Evolutionary conservation across 163 green algal species (phyloP), one percentile per base, ranked within the genome.

Genomic region (Scenedesmus sp.): DNA sequence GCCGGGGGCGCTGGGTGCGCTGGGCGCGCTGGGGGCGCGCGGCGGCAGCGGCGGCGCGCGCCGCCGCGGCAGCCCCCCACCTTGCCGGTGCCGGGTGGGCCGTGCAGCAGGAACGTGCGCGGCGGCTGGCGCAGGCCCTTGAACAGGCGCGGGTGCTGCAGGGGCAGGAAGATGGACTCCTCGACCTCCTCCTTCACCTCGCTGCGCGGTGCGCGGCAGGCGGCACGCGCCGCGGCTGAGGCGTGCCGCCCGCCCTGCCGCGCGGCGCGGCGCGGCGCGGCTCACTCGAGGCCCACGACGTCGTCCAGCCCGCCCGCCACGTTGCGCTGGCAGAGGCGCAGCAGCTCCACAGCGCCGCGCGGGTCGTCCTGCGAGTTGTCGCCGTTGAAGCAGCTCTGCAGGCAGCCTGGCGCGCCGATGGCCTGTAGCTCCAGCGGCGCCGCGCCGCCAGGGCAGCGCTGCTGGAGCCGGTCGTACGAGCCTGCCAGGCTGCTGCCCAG

Each of bases 11-110:
- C n/a, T n/a, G n/a, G n/a, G n/a, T n/a, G n/a, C n/a, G n/a, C n/a
- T n/a, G n/a, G n/a, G n/a, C n/a, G n/a, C n/a, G n/a, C n/a, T n/a
- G n/a, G n/a, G n/a, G n/a, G n/a, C n/a, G n/a, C n/a, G n/a, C n/a
- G n/a, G n/a, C n/a, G n/a, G n/a, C n/a, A n/a, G n/a, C n/a, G n/a
- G n/a, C n/a, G n/a, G n/a, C n/a, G n/a, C n/a, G n/a, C n/a, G n/a
- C n/a, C n/a, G n/a, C n/a, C n/a, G n/a, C n/a, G n/a, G n/a, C n/a
- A n/a, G n/a, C n/a, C 33, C 31, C 14, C 2, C 42, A 83, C 82
- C 83, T 91, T 91, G 60, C 86, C 86, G 4, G 86, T 91, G 29
- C 86, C 86, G n/a, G 86, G 86, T 1, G 86, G 84, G 0, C 86
- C 86, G 42, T 88, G 47, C 39, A 91, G 75, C 31, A 91, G 70